Evolutionary conservation across 345 rosid species (phyloP).

Genomic region (Sisymbrium altissimum): DNA sequence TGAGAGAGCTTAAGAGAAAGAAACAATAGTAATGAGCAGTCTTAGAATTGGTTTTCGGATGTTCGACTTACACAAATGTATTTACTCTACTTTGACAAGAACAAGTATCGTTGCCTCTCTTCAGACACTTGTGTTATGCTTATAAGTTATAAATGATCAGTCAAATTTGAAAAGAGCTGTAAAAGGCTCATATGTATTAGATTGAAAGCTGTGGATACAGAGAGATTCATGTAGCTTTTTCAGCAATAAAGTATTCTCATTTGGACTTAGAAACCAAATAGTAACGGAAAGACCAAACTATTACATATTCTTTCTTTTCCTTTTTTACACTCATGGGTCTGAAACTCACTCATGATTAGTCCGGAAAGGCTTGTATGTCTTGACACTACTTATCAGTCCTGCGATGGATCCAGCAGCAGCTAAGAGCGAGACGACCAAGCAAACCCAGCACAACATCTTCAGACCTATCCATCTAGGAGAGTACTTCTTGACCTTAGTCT

Average conservation of each 20-base stretch:
- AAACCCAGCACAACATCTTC: conserved; percentile 56
- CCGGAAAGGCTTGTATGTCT: conserved; percentile 71
- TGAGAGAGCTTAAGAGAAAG: too few species aligned
- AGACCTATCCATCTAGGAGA: conserved; percentile 71
- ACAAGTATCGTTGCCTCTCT: neutral
- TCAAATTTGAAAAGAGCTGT: conserved; percentile 12
- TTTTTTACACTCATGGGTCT: neutral
- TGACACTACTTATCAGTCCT: conserved; percentile 63
- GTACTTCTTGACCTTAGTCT: conserved; percentile 48
- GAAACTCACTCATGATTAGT: conserved; percentile 30
- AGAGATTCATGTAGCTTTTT: neutral
- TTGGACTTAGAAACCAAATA: conserved; percentile 22
- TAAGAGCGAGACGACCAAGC: conserved; percentile 62
- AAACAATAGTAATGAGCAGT: too few species aligned
- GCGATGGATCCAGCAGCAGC: conserved; percentile 74
- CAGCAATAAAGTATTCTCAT: conserved; percentile 4
- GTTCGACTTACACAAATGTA: too few species aligned
- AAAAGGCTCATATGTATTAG: conserved; percentile 10
- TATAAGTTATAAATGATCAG: conserved; percentile 2
- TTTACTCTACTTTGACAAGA: too few species aligned
- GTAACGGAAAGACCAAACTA: conserved; percentile 12
- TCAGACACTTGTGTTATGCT: neutral
- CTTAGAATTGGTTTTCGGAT: too few species aligned
- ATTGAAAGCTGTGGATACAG: conserved; percentile 16
- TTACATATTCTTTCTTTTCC: neutral